A percentile compares a stretch with the other conserved stretches of the same genome.
phyloP scores from a whole-genome alignment of 2,329 filamentous ascomycete genomes.

The Stemphylium vesicarium region DNA sequence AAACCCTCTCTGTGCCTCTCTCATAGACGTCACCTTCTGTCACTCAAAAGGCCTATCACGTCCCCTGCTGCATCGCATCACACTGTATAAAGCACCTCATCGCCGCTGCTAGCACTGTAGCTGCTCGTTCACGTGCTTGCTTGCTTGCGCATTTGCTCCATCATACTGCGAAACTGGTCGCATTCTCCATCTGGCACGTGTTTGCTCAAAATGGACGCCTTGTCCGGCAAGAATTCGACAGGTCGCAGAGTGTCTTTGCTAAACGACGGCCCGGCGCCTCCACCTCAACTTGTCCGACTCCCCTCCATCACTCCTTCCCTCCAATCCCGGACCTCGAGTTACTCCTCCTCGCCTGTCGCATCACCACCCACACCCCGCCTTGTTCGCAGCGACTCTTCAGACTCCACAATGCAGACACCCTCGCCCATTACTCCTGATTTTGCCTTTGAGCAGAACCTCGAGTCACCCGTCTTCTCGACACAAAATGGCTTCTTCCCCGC shows the following conservation, averaged over 20 bases:
- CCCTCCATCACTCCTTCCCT: constrained; percentile 46
- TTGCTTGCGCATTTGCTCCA: neutral
- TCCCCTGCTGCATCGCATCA: neutral
- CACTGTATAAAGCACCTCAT: neutral
- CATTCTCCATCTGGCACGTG: constrained; percentile 41
- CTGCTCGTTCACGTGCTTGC: constrained; percentile 27
- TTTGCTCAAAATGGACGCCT: constrained; percentile 52
- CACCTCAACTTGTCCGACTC: constrained; percentile 41
- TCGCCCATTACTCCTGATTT: constrained; percentile 57
- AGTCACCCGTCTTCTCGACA: constrained; percentile 34
- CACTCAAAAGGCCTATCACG: neutral
- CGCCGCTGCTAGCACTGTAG: neutral
- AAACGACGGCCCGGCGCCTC: constrained; percentile 53
- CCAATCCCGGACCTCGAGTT: constrained; percentile 52
- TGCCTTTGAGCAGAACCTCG: constrained; percentile 34
- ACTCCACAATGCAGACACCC: constrained; percentile 53
- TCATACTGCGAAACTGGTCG: constrained; percentile 24
- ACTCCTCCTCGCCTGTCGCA: constrained; percentile 54
- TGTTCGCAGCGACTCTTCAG: constrained; percentile 55
- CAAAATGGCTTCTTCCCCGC: constrained; percentile 38
- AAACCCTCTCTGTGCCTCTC: neutral
- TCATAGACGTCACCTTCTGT: neutral
- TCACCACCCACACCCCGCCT: constrained; percentile 56
- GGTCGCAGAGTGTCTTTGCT: constrained; percentile 59
- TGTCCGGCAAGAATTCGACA: constrained; percentile 56